Evolutionary conservation across 2,329 filamentous ascomycete genomes (phyloP), one percentile per base, ranked within the genome.

Genomic region (Hymenoscyphus infarciens): DNA sequence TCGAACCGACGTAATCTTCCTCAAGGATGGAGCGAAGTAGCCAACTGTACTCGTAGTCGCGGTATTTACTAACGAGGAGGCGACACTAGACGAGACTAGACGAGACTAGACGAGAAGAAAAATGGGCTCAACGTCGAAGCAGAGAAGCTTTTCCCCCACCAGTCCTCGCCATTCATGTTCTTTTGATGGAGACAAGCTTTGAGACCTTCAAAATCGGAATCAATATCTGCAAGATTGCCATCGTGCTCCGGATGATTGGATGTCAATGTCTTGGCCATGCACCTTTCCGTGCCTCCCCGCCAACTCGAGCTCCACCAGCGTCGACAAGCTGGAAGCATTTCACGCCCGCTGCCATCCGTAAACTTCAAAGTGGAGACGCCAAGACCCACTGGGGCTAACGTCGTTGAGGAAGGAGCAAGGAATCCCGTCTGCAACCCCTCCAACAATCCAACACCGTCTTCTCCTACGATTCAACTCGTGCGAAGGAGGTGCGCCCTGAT

Each of bases 341-440:
- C 42, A 8, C 4, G n/a, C n/a, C 19, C 42, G 42, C 42, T 35
- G 33, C 33, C 33, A 35, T 35, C 33, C 33, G 13, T 15, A 35
- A 35, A 2, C 33, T 35, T 35, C 33, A 15, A 35, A 27, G 25
- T 3, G 2, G 25, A 35, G 33, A 49, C n/a, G n/a, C 42, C n/a
- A 22, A 11, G 42, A 49, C 19, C 42, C 7, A 25, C 19, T 10
- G 3, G 19, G 19, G 19, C 42, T 49, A 49, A 49, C 42, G 42
- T 49, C n/a, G n/a, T 49, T 49, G n/a, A 49, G 42, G 42, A 49
- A 49, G 42, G 42, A 49, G 42, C 42, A 49, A 35, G 19, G 42
- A 49, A 49, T n/a, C n/a, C 42, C 42, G 42, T 49, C 42, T 49
- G 19, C 42, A 49, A 22, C 7, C 33, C 7, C 11, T 25, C n/a